Percentiles rank a stretch among this genome's conserved stretches.
Evolutionary conservation across 768 basidiomycete species (phyloP).

Genomic region (Thelephora aurantiotincta): DNA sequence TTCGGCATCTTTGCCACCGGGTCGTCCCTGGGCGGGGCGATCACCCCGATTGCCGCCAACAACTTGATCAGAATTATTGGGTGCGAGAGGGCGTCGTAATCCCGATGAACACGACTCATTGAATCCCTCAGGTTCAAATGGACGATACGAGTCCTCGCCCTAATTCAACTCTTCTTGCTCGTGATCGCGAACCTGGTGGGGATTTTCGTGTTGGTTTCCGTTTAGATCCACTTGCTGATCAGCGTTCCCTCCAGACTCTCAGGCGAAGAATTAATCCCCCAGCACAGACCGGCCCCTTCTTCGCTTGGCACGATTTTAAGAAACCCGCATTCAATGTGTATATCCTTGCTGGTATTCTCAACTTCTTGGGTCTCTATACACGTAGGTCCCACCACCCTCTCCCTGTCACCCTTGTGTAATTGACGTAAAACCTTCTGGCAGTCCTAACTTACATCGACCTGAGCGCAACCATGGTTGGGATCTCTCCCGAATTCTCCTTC

Average conservation of each 20-base stretch:
- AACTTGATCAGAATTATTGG: conserved; percentile 41
- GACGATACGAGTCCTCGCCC: conserved; percentile 61
- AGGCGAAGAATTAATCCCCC: conserved; percentile 37
- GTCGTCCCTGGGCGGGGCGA: conserved; percentile 51
- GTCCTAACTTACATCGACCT: conserved; percentile 58
- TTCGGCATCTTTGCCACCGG: conserved; percentile 53
- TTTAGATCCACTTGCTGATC: conserved; percentile 2
- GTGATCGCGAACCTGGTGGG: conserved; percentile 39
- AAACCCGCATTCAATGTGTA: conserved; percentile 40
- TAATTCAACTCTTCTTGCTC: conserved; percentile 40
- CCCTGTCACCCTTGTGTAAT: background rate
- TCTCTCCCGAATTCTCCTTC: conserved; percentile 36
- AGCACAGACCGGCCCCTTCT: conserved; percentile 39
- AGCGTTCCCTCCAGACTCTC: conserved; percentile 12
- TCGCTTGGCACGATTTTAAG: conserved; percentile 45
- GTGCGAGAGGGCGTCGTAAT: conserved; percentile 19
- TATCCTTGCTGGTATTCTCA: conserved; percentile 37
- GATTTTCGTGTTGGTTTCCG: background rate
- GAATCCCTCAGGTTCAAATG: conserved; percentile 44
- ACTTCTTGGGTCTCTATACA: conserved; percentile 61
- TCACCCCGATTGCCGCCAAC: conserved; percentile 49
- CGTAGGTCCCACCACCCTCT: conserved; percentile 17
- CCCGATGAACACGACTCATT: background rate
- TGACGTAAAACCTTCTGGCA: conserved; percentile 13
- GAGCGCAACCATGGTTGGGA: conserved; percentile 35